Evolutionary conservation across 345 rosid species (phyloP), one percentile per base, ranked within the genome.

Genomic region (Populus deltoides): DNA sequence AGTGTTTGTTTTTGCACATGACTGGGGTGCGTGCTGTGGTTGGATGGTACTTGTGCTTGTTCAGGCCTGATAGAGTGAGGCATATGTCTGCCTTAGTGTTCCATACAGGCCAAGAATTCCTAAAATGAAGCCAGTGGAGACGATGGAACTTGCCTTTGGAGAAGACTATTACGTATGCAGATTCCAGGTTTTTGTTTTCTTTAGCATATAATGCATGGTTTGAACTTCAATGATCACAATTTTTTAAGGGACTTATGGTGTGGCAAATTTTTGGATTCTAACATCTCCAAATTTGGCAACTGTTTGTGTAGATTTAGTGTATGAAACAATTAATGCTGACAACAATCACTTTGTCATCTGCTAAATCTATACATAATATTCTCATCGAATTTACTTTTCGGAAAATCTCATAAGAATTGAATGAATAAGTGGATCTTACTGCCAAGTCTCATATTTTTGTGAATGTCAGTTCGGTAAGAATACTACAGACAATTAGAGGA

Each of bases 91-190:
- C 81, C 83, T 90, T 25, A 88, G 91, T 71, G 93, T 94, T 24
- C 97, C 94, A 39, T 92, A 84, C 75, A 75, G 43, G 77, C 94
- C 98, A 41, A 85, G 97, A 45, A 81, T 92, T 77, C 93, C 94
- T 0, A 76, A 74, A 8, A 76, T 85, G 39, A 90, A 88, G 75
- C 91, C 97, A 70, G 45, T 91, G n/a, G 86, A 81, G 51, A 74
- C 87, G 66, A 71, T 90, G 84, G 80, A 87, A 13, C 87, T 88
- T 61, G n/a, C 59, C 72, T 93, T 87, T 68, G 97, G 94, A 68
- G 94, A 93, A 15, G 90, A 94, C 77, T 94, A 89, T 89, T 93
- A 94, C 78, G 86, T 91, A 24, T 93, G 94, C 87, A 88, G 97
- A 85, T 93, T 93, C 74, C 95, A 94, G 94, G 98, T 90, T 59